Base-by-base conservation (phyloP, 257 asterid species). In the Lycium barbarum region DNA sequence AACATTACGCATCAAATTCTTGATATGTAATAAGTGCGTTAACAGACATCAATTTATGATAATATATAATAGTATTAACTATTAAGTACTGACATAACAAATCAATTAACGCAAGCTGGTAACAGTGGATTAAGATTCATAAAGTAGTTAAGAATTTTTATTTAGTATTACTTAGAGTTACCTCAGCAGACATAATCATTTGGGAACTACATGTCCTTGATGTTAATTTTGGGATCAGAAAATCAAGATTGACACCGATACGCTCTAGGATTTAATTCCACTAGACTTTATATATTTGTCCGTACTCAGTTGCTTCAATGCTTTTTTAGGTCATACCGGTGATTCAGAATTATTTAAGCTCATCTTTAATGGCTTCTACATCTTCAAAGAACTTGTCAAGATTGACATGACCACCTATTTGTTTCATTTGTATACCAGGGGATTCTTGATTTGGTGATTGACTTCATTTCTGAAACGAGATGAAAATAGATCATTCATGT, bases 401-500 rank as follows among this genome's bases (percentile, higher is more conserved):
- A 84, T 82, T 82, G 18, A 83, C 86, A 17, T 40, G 45, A 40
- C 87, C 91, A 0, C 87, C 89, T 2, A 8, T 38, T 57, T 86
- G 45, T 15, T 79, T 58, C 88, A 90, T 90, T 58, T 90, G 86
- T 22, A 88, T 73, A n/a, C 87, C 68, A 86, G 90, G 92, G 36
- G 94, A 88, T n/a, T 84, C 85, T 4, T 82, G 88, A 54, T 83
- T 86, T 22, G 88, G 90, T 9, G 94, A 88, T 20, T 87, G 91
- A 43, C 85, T 59, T 26, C 85, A 91, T 53, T 90, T 88, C 80
- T 80, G 85, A 88, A 89, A 36, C 91, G 92, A 0, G 97, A 93
- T 5, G 98, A 93, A 78, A 94, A 90, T 5, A 93, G 92, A 89
- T 92, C 94, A 58, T 94, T 94, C 98, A 93, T 94, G 9, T 76